Conservation (phyloP, 306 rosid species). For the Pyrus communis region DNA sequence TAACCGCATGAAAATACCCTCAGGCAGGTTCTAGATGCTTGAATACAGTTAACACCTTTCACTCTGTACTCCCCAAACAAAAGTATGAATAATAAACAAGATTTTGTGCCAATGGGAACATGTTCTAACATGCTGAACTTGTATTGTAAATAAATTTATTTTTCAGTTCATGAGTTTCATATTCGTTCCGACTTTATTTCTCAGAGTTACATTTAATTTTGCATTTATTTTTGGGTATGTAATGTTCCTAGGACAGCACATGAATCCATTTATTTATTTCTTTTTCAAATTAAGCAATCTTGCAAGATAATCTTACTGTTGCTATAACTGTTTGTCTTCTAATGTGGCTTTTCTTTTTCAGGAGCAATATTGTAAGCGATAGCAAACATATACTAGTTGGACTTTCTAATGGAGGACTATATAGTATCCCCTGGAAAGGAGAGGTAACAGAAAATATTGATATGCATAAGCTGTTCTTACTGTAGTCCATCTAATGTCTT, state of each 20-base stretch:
- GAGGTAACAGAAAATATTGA: conserved; percentile 52
- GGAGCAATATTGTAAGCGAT: conserved; percentile 87
- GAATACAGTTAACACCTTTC: neutral
- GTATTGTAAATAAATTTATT: neutral
- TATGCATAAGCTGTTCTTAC: neutral
- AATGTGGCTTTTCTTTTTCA: conserved; percentile 24
- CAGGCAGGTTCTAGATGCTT: neutral
- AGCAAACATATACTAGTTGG: conserved; percentile 79
- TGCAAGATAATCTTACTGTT: conserved; percentile 8
- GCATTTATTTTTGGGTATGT: neutral
- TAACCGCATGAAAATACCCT: neutral
- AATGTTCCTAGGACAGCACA: neutral
- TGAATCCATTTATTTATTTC: neutral
- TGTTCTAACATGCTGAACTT: neutral
- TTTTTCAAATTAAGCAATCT: neutral
- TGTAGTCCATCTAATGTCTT: neutral
- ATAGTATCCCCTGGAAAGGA: conserved; percentile 91
- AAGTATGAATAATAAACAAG: neutral
- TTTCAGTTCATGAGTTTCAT: neutral
- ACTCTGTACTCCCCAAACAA: neutral
- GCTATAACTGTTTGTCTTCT: conserved; percentile 19
- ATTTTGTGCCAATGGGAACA: neutral
- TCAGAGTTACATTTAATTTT: neutral
- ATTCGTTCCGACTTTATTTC: neutral
- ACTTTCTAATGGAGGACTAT: conserved; percentile 85